phyloP scores from a whole-genome alignment of 768 basidiomycete genomes.

The Hericium rajendrae region DNA sequence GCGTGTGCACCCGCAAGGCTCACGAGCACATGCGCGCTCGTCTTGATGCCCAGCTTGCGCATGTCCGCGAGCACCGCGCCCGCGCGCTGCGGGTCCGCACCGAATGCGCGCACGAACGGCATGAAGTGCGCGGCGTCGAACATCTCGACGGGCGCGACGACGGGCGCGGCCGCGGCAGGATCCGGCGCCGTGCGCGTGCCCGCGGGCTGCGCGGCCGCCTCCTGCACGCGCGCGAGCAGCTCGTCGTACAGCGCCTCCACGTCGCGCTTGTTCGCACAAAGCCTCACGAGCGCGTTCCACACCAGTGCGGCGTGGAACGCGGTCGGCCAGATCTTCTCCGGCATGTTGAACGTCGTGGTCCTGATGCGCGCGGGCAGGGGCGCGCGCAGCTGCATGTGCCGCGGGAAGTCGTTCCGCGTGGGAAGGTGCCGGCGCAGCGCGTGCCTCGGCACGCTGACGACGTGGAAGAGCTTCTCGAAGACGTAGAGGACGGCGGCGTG shows the following conservation, averaged over 20 bases:
- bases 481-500: conserved; percentile 17
- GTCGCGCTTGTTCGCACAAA: conserved; percentile 13
- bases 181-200: conserved; percentile 6
- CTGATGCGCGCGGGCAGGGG: conserved; percentile 24
- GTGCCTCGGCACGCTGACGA: conserved; percentile 39
- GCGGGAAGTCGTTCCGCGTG: conserved; percentile 1
- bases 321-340: conserved; percentile 23
- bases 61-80: conserved; percentile 47
- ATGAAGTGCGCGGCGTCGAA: conserved; percentile 37
- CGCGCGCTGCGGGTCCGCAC: conserved; percentile 20
- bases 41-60: conserved; percentile 33
- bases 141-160: background rate
- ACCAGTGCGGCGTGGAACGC: conserved; percentile 25
- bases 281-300: conserved; percentile 23
- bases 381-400: background rate
- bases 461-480: conserved; percentile 43
- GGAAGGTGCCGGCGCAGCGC: background rate
- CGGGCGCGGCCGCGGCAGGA: background rate
- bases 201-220: background rate
- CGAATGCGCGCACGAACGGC: conserved; percentile 40
- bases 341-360: conserved; percentile 8
- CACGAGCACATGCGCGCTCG: conserved; percentile 39
- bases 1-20: conserved; percentile 39
- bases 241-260: conserved; percentile 34
- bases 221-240: conserved; percentile 21